These are phyloP conservation scores for Kluyveromyces marxianus DNA, from an alignment of 1,139 yeast genomes.

Conservation along the genomic window DNA sequence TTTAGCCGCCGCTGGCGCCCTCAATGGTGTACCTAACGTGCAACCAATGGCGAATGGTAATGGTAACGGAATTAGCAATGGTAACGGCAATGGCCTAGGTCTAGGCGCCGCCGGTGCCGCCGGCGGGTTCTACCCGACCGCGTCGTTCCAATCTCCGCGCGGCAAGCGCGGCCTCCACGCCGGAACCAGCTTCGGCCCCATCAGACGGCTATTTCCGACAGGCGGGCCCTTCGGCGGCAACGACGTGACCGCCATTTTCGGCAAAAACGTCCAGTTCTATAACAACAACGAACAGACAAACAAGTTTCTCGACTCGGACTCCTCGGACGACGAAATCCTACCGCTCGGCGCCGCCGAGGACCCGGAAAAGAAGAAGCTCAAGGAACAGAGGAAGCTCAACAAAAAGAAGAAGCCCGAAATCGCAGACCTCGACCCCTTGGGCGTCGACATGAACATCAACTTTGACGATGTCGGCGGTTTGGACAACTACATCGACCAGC, in stretches of 20 bases:
- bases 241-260: conserved; percentile 71
- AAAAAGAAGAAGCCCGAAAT: conserved; percentile 52
- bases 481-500: conserved; percentile 80
- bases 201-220: conserved; percentile 76
- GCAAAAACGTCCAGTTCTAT: conserved; percentile 47
- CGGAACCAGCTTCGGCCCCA: conserved; percentile 29
- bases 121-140: conserved; percentile 14
- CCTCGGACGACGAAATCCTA: conserved; percentile 55
- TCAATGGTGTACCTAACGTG: no score
- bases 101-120: conserved; percentile 8
- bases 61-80: no score
- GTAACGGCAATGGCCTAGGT: no score
- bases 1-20: no score
- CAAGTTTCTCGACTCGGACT: conserved; percentile 48
- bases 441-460: conserved; percentile 87
- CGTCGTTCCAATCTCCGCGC: conserved; percentile 23
- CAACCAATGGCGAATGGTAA: no score
- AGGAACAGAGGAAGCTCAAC: conserved; percentile 15
- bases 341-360: conserved; percentile 26
- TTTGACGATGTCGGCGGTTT: conserved; percentile 90
- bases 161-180: conserved; percentile 28
- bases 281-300: conserved; percentile 32
- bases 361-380: conserved; percentile 17
- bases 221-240: conserved; percentile 98
- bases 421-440: conserved; percentile 93